A percentile compares a stretch with the other conserved stretches of the same genome.
These are phyloP conservation scores for Annulohypoxylon nitens DNA, from an alignment of 495 filamentous ascomycete genomes.

Conservation along the genomic window DNA sequence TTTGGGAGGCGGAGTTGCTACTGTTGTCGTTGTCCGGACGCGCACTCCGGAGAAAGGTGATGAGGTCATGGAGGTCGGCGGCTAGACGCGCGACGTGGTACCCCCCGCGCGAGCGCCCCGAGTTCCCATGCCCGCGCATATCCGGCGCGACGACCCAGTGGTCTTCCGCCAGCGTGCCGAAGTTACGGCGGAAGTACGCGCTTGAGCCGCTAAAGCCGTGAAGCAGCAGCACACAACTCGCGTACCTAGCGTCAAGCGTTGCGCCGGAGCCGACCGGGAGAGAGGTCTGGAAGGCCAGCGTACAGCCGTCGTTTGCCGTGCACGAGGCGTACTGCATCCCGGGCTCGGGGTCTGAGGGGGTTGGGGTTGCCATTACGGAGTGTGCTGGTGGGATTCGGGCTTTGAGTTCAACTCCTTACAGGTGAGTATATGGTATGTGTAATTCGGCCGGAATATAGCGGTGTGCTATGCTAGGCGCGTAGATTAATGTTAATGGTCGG, in stretches of 20 bases:
- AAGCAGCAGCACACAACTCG: slow-evolving; percentile 52
- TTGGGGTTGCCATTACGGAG: background rate
- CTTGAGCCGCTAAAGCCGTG: slow-evolving; percentile 64
- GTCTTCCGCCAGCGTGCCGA: slow-evolving; percentile 38
- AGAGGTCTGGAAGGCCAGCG: slow-evolving; percentile 52
- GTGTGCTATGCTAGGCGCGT: slow-evolving; percentile 4
- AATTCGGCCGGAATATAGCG: background rate
- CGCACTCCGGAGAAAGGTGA: slow-evolving; percentile 44
- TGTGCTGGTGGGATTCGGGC: background rate
- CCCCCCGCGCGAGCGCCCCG: slow-evolving; percentile 52
- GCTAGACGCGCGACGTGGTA: slow-evolving; percentile 63
- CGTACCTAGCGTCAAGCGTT: slow-evolving; percentile 1
- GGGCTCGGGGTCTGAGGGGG: slow-evolving; percentile 1
- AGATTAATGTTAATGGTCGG: background rate
- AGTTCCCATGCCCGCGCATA: slow-evolving; percentile 60
- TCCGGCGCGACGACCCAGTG: slow-evolving; percentile 60
- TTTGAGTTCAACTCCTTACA: background rate
- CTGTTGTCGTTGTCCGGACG: background rate
- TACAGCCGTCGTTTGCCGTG: slow-evolving; percentile 52
- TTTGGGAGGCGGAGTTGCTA: background rate
- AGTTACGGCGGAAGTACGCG: slow-evolving; percentile 59
- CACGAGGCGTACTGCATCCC: slow-evolving; percentile 48
- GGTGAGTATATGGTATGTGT: background rate
- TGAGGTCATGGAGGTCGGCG: slow-evolving; percentile 55
- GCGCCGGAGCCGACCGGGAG: slow-evolving; percentile 27